Conservation (phyloP, 257 asterid species). For the Solanum etuberosum region DNA sequence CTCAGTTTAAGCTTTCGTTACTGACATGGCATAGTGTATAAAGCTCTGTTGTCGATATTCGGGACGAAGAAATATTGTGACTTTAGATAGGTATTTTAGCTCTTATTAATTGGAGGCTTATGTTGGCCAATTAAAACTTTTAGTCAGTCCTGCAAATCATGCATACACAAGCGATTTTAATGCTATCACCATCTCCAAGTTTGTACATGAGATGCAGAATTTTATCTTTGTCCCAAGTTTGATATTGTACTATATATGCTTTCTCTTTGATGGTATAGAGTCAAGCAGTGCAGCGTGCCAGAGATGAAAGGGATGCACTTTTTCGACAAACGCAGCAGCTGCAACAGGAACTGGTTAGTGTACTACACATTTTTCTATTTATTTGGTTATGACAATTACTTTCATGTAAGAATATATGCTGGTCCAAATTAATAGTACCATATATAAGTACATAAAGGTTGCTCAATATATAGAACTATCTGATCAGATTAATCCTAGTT, state of each 20-base stretch:
- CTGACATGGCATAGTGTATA: background rate
- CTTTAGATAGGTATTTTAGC: background rate
- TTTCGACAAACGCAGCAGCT: constrained; percentile 27
- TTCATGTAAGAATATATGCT: background rate
- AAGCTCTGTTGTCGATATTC: background rate
- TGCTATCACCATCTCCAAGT: background rate
- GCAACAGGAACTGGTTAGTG: constrained; percentile 41
- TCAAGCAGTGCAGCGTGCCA: constrained; percentile 25
- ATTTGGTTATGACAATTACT: background rate
- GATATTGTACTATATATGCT: background rate
- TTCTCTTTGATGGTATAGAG: constrained; percentile 5
- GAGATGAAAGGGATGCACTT: constrained; percentile 36
- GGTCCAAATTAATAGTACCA: background rate
- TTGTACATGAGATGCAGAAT: background rate
- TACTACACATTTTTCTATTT: background rate
- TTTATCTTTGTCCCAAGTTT: background rate
- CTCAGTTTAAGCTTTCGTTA: background rate
- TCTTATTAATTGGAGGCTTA: background rate
- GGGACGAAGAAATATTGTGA: background rate
- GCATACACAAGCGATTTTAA: background rate
- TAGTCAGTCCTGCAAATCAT: background rate
- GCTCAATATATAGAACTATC: background rate
- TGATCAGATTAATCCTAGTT: background rate
- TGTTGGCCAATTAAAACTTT: background rate
- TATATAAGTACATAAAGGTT: background rate